Evolutionary conservation across 345 rosid genomes (phyloP).

Genomic region (Murraya koenigii): DNA sequence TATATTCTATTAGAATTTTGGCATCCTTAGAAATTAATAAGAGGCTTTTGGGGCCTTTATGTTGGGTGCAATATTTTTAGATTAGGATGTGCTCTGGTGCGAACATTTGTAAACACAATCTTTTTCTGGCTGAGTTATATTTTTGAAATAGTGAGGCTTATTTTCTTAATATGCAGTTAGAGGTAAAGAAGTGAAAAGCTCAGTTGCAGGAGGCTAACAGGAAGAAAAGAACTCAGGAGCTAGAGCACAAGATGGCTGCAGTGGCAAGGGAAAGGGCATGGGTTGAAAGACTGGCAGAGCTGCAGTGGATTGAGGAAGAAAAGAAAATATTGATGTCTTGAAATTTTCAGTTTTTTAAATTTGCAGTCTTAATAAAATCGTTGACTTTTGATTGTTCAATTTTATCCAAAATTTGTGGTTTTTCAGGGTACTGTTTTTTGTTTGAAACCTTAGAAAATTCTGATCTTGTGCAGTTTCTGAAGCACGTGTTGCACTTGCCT

Average conservation of each 20-base stretch:
- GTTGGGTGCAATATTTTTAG: not conserved
- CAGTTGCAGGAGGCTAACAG: constrained; percentile 75
- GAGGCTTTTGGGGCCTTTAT: not conserved
- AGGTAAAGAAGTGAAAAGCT: constrained; percentile 88
- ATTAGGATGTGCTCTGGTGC: not conserved
- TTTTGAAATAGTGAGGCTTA: not conserved
- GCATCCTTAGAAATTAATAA: not conserved
- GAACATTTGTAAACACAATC: not conserved
- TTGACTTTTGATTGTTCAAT: not conserved
- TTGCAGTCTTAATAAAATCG: not conserved
- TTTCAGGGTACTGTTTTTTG: not conserved
- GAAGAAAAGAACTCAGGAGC: constrained; percentile 57
- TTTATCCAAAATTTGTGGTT: not conserved
- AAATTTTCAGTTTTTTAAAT: constrained; percentile 11
- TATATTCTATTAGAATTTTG: constrained; percentile 1
- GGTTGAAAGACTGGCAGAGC: constrained; percentile 70
- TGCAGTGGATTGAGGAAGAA: constrained; percentile 75
- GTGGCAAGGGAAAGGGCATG: constrained; percentile 91
- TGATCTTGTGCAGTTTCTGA: not conserved
- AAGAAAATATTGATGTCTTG: constrained; percentile 58
- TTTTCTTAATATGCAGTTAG: constrained; percentile 49
- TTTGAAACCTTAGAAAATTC: not conserved
- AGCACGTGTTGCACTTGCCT: not conserved
- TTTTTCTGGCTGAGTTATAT: not conserved
- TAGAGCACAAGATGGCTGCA: constrained; percentile 80